These are phyloP conservation scores for Salpingoeca rosetta DNA, from an alignment of 78 protist species.

Conservation along the genomic window DNA sequence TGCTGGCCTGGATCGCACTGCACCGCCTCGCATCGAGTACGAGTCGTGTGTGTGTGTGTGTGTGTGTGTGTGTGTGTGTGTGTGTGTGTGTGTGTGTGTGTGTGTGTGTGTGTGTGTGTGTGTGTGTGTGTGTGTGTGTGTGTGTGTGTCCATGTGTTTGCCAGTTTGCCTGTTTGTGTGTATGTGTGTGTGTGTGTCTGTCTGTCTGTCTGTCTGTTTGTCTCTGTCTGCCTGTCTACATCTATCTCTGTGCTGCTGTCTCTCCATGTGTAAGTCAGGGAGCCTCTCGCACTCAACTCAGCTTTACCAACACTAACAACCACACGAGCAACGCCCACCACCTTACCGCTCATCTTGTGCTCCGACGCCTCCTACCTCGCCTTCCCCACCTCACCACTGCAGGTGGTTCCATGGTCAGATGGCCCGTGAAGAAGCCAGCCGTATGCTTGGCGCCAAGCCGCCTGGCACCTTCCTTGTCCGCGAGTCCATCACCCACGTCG, in stretches of 20 bases:
- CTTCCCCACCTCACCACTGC: too few species aligned
- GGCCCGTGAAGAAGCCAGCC: neutral
- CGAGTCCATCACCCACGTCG: neutral
- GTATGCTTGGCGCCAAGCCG: neutral
- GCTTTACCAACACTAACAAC: neutral
- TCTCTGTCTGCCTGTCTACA: neutral
- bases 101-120: neutral
- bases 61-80: too few species aligned
- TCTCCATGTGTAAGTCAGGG: neutral
- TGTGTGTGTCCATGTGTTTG: neutral
- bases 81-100: too few species aligned
- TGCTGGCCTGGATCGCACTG: too few species aligned
- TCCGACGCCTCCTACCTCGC: too few species aligned
- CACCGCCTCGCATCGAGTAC: too few species aligned
- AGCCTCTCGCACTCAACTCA: neutral
- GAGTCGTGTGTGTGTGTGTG: too few species aligned
- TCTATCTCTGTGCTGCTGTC: neutral
- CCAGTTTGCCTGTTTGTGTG: neutral
- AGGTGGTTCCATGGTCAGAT: neutral
- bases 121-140: neutral
- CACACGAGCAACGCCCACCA: neutral
- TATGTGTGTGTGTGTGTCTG: neutral
- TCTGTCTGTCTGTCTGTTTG: neutral
- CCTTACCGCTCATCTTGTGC: neutral
- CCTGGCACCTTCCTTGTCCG: neutral